Conservation (phyloP, 2,329 filamentous ascomycete genomes). For the Huntiella savannae region DNA sequence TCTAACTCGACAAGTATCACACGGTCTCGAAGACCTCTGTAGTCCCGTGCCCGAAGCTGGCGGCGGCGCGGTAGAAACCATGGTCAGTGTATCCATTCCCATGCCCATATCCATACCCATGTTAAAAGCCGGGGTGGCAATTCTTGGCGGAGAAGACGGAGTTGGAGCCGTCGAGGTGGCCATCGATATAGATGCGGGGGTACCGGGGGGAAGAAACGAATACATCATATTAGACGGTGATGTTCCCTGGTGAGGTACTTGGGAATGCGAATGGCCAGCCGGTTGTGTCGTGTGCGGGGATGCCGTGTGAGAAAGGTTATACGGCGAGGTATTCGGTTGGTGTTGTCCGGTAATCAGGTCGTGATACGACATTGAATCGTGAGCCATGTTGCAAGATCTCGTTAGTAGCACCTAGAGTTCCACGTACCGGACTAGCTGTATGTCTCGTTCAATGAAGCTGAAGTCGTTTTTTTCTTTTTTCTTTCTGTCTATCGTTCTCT, state of each 20-base stretch:
- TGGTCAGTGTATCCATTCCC: slow-evolving; percentile 1
- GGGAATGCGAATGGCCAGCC: background rate
- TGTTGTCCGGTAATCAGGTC: slow-evolving; percentile 1
- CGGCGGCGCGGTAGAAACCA: slow-evolving; percentile 2
- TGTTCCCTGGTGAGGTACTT: background rate
- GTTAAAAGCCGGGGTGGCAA: background rate
- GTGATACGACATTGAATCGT: slow-evolving; percentile 3
- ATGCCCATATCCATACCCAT: slow-evolving; percentile 6
- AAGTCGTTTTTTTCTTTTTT: no score
- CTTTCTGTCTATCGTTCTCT: no score
- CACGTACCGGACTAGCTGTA: no score
- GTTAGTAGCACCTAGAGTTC: background rate
- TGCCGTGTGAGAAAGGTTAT: background rate
- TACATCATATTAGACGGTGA: slow-evolving; percentile 8
- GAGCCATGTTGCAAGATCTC: slow-evolving; percentile 1
- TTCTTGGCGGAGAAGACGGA: background rate
- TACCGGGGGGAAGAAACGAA: slow-evolving; percentile 5
- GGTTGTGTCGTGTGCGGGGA: background rate
- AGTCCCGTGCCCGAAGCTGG: background rate
- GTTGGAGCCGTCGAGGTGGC: background rate
- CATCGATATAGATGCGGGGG: background rate
- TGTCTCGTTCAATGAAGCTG: background rate
- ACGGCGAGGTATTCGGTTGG: background rate
- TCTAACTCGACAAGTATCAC: slow-evolving; percentile 44
- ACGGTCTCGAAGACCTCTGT: slow-evolving; percentile 23